Percentiles rank a stretch among this genome's conserved stretches.
These are phyloP conservation scores for Russula emetica DNA, from an alignment of 768 basidiomycete species.

Conservation along the genomic window DNA sequence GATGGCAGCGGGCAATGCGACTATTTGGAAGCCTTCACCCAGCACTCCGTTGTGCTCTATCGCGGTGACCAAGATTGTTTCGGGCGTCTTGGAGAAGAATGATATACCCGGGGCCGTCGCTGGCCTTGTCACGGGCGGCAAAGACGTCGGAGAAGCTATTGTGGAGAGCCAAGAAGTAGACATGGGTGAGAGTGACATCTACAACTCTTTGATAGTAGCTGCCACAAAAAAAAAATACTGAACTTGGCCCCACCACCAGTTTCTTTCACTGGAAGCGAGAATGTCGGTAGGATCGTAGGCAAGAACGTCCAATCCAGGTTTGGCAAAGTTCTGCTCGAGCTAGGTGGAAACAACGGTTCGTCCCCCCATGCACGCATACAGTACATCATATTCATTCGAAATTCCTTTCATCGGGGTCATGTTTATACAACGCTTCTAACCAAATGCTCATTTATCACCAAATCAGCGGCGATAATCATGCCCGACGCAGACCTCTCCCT, in stretches of 20 bases:
- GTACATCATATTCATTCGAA: not conserved
- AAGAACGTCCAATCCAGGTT: constrained; percentile 81
- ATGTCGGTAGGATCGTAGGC: constrained; percentile 83
- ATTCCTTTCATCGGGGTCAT: not conserved
- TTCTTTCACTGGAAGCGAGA: constrained; percentile 93
- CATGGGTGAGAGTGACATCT: constrained; percentile 51
- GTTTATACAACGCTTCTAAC: too few relatives aligned
- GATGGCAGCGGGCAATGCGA: constrained; percentile 86
- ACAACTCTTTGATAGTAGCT: not conserved
- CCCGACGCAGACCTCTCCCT: constrained; percentile 88
- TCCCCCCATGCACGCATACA: constrained; percentile 5
- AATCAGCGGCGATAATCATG: constrained; percentile 84
- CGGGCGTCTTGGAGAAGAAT: constrained; percentile 75
- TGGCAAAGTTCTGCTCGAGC: constrained; percentile 84
- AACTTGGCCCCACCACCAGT: constrained; percentile 43
- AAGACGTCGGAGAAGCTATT: constrained; percentile 72
- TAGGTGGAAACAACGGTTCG: constrained; percentile 94
- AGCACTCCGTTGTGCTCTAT: constrained; percentile 88
- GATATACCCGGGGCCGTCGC: constrained; percentile 81
- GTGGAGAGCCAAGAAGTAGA: constrained; percentile 72
- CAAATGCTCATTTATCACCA: not conserved
- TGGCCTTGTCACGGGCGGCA: constrained; percentile 76
- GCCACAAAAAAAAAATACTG: not conserved
- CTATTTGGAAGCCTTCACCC: constrained; percentile 92
- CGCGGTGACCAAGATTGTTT: constrained; percentile 81